phyloP scores from a whole-genome alignment of 768 basidiomycete genomes.

The Tylopilus rubrobrunneus region DNA sequence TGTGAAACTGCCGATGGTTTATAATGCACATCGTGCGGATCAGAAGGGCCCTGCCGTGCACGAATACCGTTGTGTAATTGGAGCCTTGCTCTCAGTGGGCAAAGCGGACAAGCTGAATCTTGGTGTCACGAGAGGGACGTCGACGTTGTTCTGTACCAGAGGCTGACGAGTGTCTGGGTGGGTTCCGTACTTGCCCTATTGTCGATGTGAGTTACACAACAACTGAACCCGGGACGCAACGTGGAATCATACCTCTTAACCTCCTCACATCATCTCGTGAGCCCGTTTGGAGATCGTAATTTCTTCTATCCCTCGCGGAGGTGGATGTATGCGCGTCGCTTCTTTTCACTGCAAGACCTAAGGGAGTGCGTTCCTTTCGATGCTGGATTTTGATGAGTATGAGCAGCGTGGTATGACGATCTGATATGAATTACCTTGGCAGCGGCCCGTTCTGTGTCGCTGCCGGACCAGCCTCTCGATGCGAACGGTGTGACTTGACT shows the following conservation, averaged over 20 bases:
- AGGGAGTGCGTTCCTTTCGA: slow-evolving; percentile 32
- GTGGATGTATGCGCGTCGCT: slow-evolving; percentile 19
- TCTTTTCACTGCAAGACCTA: slow-evolving; percentile 31
- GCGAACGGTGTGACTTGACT: slow-evolving; percentile 29
- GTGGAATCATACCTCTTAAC: slow-evolving; percentile 21
- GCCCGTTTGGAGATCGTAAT: slow-evolving; percentile 18
- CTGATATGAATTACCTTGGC: slow-evolving; percentile 24
- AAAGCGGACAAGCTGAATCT: slow-evolving; percentile 33
- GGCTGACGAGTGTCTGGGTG: slow-evolving; percentile 28
- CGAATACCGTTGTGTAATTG: slow-evolving; percentile 38
- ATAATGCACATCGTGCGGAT: slow-evolving; percentile 34
- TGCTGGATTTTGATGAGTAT: slow-evolving; percentile 24
- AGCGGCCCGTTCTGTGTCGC: slow-evolving; percentile 26
- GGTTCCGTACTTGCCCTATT: slow-evolving; percentile 18
- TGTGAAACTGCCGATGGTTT: slow-evolving; percentile 33
- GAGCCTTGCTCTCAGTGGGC: slow-evolving; percentile 21
- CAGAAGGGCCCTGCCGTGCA: slow-evolving; percentile 50
- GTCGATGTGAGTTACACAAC: slow-evolving; percentile 1
- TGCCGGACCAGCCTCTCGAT: slow-evolving; percentile 30
- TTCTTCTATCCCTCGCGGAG: slow-evolving; percentile 26
- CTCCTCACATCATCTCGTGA: slow-evolving; percentile 27
- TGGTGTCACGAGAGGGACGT: slow-evolving; percentile 32
- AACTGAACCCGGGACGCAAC: neutral
- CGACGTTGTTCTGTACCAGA: slow-evolving; percentile 26
- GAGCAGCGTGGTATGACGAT: slow-evolving; percentile 7